Evolutionary conservation across 306 rosid genomes (phyloP), one percentile per base, ranked within the genome.

Genomic region (Inga leiocalycina): DNA sequence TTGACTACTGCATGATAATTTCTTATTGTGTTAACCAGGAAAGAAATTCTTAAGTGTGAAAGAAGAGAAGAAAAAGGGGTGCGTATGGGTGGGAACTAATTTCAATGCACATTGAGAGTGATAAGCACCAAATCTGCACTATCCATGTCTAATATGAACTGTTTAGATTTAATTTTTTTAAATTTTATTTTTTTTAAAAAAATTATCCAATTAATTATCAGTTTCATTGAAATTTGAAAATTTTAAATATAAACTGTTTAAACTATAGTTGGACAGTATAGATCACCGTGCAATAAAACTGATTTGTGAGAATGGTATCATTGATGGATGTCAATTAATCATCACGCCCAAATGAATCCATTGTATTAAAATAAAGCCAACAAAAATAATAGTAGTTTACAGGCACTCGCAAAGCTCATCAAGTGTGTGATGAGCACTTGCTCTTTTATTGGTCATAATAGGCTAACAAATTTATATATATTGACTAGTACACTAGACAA

Each of bases 1-100:
- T 81, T 78, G 85, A 87, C 90, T 75, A 78, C 32, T 51, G 46
- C 19, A 44, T 83, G 74, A 39, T 34, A 43, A 37, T 39, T 15
- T 15, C 44, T 49, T 14, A 9, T 39, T 13, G n/a, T 5, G n/a
- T 66, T 66, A 10, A 11, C 1, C 1, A 67, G 6, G 37, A 48
- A 6, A 83, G 34, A 6, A 24, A 65, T 10, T 15, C 48, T 48
- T 3, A 8, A 68, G n/a, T 69, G 59, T 52, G 62, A 7, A 54
- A 2, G 24, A 1, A 54, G 6, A 54, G 5, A 19, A 19, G 4
- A 19, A 54, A 44, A 44, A 44, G 12, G 24, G 24, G 22, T 49
- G 54, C 17, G 4, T 49, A 49, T 49, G 54, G 3, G 17, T 12
- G 17, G 5, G 5, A 12, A 49, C 54, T 10, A 49, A 49, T 49